Evolutionary conservation across 176 grass and related monocot species (phyloP), one percentile per base, ranked within the genome.

Genomic region (Microstegium vimineum): DNA sequence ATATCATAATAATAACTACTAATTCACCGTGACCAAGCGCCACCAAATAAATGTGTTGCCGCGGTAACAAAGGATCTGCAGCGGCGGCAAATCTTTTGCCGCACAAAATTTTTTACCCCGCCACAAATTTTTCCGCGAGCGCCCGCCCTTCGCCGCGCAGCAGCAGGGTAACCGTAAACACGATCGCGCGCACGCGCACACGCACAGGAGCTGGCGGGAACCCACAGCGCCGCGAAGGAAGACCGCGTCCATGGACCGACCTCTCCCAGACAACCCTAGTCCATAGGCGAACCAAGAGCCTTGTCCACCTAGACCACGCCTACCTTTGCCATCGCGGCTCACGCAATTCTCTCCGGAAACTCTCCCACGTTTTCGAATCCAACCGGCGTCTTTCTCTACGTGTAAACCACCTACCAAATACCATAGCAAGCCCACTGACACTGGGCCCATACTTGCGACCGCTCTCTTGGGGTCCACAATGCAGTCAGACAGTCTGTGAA

Each of bases 381-480:
- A 22, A 4, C 14, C 56, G 3, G 15, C n/a, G 5, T 4, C 16
- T 14, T 17, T 14, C 8, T 22, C 11, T 5, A 69, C 35, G 10
- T 3, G 26, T 10, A 34, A 60, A 4, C 22, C 32, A 1, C 13
- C 13, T 11, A 49, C 8, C 2, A 0, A 10, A 11, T 2, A 0
- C 1, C 1, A 0, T 22, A 0, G 0, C 4, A 0, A 0, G 0
- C 0, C 2, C 17, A 61, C 75, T 62, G 87, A 69, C 47, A 30
- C 10, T 2, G 61, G 76, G 3, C 3, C 34, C 35, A 0, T 0
- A 1, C 0, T 0, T 0, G 1, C 0, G 8, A 2, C 1, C 15
- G 4, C 0, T 0, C 0, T 0, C 0, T 0, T 0, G 0, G 9
- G 79, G 0, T 52, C 86, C 60, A 74, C 46, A 0, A 0, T 40